A percentile compares a stretch with the other conserved stretches of the same genome.
Conservation (phyloP, 768 basidiomycete species). For the Russula sp. region DNA sequence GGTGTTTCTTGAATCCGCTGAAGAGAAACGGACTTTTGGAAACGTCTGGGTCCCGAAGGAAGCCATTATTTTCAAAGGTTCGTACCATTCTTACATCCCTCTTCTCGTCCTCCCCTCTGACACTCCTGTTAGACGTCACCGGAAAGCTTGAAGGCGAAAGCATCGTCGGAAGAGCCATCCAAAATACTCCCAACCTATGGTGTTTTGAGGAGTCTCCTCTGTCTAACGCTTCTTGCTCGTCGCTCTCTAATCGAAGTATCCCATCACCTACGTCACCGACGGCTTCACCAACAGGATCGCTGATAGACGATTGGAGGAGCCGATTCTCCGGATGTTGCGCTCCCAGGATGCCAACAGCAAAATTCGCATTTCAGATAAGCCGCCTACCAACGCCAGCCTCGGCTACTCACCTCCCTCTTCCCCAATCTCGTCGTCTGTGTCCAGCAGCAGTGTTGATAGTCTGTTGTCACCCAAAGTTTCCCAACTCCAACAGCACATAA, state of each 20-base stretch:
- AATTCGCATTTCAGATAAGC: not conserved
- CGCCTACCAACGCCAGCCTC: not conserved
- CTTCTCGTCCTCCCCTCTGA: not conserved
- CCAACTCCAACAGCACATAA: too few species aligned
- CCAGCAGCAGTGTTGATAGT: too few species aligned
- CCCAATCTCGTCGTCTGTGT: not conserved
- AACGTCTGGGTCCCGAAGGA: slow-evolving; percentile 9
- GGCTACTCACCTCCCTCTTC: not conserved
- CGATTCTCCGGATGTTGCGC: not conserved
- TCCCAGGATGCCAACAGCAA: not conserved
- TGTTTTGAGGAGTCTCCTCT: not conserved
- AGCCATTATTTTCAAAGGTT: slow-evolving; percentile 22
- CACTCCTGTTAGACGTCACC: not conserved
- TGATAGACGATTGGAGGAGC: not conserved
- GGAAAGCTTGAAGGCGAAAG: slow-evolving; percentile 14
- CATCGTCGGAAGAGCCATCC: not conserved
- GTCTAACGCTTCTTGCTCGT: not conserved
- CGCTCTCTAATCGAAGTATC: not conserved
- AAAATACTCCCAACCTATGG: slow-evolving; percentile 1
- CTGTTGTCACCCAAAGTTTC: too few species aligned
- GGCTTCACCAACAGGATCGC: not conserved
- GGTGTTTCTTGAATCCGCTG: slow-evolving; percentile 7
- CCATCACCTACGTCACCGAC: not conserved
- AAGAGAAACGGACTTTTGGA: not conserved
- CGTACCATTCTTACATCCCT: not conserved